Base-by-base conservation (phyloP, 768 basidiomycete genomes). In the Leccinum boreale region DNA sequence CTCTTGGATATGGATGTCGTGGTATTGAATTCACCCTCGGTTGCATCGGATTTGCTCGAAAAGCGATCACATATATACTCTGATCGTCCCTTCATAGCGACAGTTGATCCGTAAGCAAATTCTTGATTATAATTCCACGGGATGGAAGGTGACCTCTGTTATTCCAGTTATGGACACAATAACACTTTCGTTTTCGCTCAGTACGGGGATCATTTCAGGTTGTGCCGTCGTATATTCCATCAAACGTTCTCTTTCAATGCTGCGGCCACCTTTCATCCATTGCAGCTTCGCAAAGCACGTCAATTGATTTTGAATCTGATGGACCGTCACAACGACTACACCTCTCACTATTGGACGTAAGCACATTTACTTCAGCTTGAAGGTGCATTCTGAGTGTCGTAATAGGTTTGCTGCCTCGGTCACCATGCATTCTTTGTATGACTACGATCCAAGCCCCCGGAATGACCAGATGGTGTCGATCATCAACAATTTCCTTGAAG, bases 31-130 rank as follows among this genome's bases (percentile, higher is more conserved):
- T 72, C 74, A 14, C 67, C 66, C 23, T 74, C 75, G 53, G 75
- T 72, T 14, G 77, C 74, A 2, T 59, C 69, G 21, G 81, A 82
- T 42, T 72, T 85, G 3, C 70, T 85, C 35, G 80, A 82, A 48
- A 71, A 73, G 49, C 75, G 80, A 10, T 77, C 79, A 2, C 66
- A 67, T 11, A 74, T 79, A 31, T 82, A 83, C 60, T 82, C 82
- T 9, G 77, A 80, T 67, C 78, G 84, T 6, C 84, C 85, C 1
- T 52, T 51, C 48, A 54, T 70, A 42, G 62, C 65, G 0, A 62
- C 59, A 24, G n/a, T 60, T 15, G 21, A 51, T 23, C 57, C 58
- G 64, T 67, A 53, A 65, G 64, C 58, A 29, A 11, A 50, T 42
- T 17, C n/a, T 1, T 23, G 10, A 33, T n/a, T 19, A 5, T n/a